Conservation (phyloP, 129 eudicot genomes). For the Erigeron canadensis region DNA sequence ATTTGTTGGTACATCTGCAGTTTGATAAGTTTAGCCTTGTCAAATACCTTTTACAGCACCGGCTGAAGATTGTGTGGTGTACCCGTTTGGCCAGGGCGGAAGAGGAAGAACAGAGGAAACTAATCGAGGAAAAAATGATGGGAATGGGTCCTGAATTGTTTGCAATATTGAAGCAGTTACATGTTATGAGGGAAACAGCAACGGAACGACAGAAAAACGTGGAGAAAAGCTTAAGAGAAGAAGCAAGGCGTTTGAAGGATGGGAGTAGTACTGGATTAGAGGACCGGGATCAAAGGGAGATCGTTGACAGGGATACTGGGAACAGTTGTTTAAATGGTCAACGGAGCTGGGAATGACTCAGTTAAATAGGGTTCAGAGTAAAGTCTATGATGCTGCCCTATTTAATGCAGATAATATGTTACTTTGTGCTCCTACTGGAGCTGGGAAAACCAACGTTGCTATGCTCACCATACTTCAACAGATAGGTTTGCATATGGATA, state of each 20-base stretch:
- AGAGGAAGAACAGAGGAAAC: slow-evolving; percentile 75
- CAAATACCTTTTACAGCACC: slow-evolving; percentile 63
- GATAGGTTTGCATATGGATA: slow-evolving; percentile 68
- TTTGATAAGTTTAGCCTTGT: slow-evolving; percentile 76
- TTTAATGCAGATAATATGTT: slow-evolving; percentile 73
- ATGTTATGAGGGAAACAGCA: slow-evolving; percentile 81
- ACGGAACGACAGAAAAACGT: slow-evolving; percentile 88
- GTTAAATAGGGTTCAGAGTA: slow-evolving; percentile 89
- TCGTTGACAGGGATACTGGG: slow-evolving; percentile 65
- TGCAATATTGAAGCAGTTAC: slow-evolving; percentile 83
- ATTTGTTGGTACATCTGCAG: slow-evolving; percentile 70
- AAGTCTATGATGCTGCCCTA: slow-evolving; percentile 81
- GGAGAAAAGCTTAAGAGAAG: slow-evolving; percentile 90
- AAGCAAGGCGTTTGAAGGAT: slow-evolving; percentile 87
- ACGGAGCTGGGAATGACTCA: slow-evolving; percentile 80
- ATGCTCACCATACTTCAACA: slow-evolving; percentile 96
- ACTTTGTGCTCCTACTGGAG: slow-evolving; percentile 96
- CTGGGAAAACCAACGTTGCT: slow-evolving; percentile 95
- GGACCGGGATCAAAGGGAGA: slow-evolving; percentile 47
- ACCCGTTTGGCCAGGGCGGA: slow-evolving; percentile 94
- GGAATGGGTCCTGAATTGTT: slow-evolving; percentile 64
- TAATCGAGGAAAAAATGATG: slow-evolving; percentile 77
- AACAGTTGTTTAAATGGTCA: slow-evolving; percentile 81
- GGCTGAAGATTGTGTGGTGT: slow-evolving; percentile 92
- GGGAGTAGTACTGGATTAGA: slow-evolving; percentile 56